Evolutionary conservation across 2,329 filamentous ascomycete species (phyloP).

Genomic region (Ophiocordyceps camponoti-floridani): DNA sequence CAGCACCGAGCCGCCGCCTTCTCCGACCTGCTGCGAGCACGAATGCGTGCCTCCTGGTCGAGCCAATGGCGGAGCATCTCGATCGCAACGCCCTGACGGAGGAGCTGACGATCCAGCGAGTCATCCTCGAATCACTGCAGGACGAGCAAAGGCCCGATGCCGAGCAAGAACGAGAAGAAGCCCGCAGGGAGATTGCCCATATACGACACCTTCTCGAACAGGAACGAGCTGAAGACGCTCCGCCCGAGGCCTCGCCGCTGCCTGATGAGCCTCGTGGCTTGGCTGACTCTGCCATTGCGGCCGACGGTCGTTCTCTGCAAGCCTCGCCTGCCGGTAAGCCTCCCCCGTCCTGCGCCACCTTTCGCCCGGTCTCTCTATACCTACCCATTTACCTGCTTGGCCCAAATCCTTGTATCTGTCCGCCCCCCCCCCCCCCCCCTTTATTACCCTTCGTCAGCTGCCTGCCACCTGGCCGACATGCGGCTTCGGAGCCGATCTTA

Average conservation of each 20-base stretch:
- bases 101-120: conserved; percentile 23
- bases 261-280: background rate
- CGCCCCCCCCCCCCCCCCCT: background rate
- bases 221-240: background rate
- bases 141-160: conserved; percentile 6
- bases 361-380: background rate
- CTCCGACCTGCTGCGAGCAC: background rate
- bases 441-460: background rate
- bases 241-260: conserved; percentile 1
- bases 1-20: background rate
- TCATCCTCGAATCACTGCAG: conserved; percentile 23
- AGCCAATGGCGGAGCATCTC: background rate
- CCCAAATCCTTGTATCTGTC: background rate
- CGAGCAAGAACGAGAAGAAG: conserved; percentile 12
- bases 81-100: conserved; percentile 11
- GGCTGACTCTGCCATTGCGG: background rate
- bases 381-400: background rate
- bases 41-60: background rate
- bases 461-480: background rate
- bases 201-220: conserved; percentile 14
- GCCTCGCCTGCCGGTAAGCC: background rate
- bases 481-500: background rate
- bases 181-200: conserved; percentile 9
- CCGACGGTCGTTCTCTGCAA: background rate
- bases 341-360: background rate